A percentile compares a stretch with the other conserved stretches of the same genome.
Conservation (phyloP, 768 basidiomycete genomes). For the Lentinula aciculospora region DNA sequence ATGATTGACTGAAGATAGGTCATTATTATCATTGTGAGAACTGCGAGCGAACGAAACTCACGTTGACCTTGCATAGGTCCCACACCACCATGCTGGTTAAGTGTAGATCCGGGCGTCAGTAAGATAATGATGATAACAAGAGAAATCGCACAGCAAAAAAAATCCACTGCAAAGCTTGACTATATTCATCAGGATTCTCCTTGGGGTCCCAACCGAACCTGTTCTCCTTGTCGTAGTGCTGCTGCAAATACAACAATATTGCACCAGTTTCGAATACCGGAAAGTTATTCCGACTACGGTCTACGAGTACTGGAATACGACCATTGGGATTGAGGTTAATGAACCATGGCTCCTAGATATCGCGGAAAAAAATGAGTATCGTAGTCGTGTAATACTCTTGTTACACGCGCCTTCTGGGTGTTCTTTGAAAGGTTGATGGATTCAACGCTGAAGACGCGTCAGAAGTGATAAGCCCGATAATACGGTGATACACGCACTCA, state of each 20-base stretch:
- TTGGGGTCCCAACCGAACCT: constrained; percentile 59
- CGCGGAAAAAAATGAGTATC: neutral
- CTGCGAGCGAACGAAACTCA: constrained; percentile 5
- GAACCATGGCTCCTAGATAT: constrained; percentile 58
- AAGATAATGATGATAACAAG: neutral
- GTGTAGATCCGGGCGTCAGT: neutral
- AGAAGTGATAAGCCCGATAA: neutral
- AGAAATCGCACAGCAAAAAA: constrained; percentile 61
- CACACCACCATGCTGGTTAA: constrained; percentile 21
- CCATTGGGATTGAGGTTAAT: constrained; percentile 56
- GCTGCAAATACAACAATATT: constrained; percentile 76
- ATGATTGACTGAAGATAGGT: constrained; percentile 46
- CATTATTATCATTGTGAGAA: neutral
- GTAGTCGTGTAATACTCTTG: neutral
- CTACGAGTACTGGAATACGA: constrained; percentile 63
- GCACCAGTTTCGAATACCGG: constrained; percentile 73
- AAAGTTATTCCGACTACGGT: constrained; percentile 58
- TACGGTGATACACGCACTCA: constrained; percentile 28
- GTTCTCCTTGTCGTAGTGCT: constrained; percentile 75
- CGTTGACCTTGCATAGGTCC: constrained; percentile 87
- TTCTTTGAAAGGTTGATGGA: constrained; percentile 56
- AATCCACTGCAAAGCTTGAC: constrained; percentile 79
- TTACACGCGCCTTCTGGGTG: constrained; percentile 59
- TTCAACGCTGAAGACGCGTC: constrained; percentile 29
- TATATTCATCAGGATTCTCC: constrained; percentile 52